Percentiles rank a stretch among this genome's conserved stretches.
Evolutionary conservation across 768 basidiomycete genomes (phyloP).

Genomic region (Suillus clintonianus): DNA sequence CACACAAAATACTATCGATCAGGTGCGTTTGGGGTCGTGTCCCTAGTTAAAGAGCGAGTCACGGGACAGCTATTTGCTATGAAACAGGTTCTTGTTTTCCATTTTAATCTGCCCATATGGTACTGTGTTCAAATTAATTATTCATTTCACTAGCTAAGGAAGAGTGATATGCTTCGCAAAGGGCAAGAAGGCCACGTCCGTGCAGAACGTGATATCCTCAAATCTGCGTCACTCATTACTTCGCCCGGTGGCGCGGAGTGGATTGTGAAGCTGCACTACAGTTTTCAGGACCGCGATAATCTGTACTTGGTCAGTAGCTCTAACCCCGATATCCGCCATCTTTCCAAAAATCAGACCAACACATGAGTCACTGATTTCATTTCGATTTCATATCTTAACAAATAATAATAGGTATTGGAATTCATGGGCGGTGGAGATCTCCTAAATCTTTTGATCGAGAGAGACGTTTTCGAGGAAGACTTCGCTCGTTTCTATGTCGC

Average conservation of each 20-base stretch:
- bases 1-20: constrained; percentile 29
- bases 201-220: constrained; percentile 92
- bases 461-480: constrained; percentile 87
- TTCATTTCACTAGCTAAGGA: constrained; percentile 60
- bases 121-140: constrained; percentile 21
- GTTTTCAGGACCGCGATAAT: constrained; percentile 93
- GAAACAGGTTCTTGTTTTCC: constrained; percentile 74
- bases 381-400: constrained; percentile 50
- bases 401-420: constrained; percentile 70
- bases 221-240: constrained; percentile 81
- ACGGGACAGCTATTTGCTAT: constrained; percentile 88
- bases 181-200: constrained; percentile 97
- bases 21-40: constrained; percentile 97
- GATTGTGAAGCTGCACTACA: constrained; percentile 93
- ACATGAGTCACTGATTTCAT: constrained; percentile 47
- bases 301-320: constrained; percentile 80
- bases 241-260: constrained; percentile 81
- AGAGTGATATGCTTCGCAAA: constrained; percentile 92
- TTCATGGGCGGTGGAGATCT: constrained; percentile 98
- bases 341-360: constrained; percentile 22
- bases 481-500: constrained; percentile 94
- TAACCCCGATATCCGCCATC: constrained; percentile 29
- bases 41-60: constrained; percentile 81
- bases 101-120: constrained; percentile 25
- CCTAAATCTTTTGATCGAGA: constrained; percentile 91